Percentiles rank a stretch among this genome's conserved stretches.
These are phyloP conservation scores for Blechomonas ayalai DNA, from an alignment of 208 protist species.

Conservation along the genomic window DNA sequence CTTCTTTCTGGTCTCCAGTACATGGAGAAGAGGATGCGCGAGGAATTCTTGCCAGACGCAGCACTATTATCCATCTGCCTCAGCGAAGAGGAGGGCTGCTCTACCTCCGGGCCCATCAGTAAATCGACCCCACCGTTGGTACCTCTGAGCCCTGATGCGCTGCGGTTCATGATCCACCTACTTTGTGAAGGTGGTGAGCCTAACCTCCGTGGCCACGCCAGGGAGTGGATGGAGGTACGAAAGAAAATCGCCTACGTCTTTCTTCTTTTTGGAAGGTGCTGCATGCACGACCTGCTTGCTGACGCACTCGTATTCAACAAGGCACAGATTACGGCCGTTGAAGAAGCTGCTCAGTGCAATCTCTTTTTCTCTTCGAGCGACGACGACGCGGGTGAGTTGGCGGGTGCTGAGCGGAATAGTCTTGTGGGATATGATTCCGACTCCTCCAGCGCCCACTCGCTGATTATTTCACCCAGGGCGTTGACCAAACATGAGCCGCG, in stretches of 20 bases:
- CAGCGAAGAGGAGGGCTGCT: too few species aligned
- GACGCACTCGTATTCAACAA: conserved; percentile 25
- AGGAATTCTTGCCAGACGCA: too few species aligned
- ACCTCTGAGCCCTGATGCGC: conserved; percentile 2
- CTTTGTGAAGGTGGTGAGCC: background rate
- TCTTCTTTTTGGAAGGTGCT: conserved; percentile 11
- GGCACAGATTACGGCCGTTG: conserved; percentile 1
- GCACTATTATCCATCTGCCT: too few species aligned
- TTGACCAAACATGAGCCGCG: too few species aligned
- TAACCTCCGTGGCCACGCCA: background rate
- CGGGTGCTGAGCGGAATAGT: too few species aligned
- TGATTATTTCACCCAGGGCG: too few species aligned
- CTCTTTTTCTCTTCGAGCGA: too few species aligned
- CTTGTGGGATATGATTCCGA: too few species aligned
- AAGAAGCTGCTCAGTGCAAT: conserved; percentile 4
- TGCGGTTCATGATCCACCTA: conserved; percentile 5
- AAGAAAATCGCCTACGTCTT: conserved; percentile 38
- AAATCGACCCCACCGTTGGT: background rate
- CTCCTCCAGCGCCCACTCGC: too few species aligned
- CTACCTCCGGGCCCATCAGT: too few species aligned
- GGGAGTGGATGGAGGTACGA: conserved; percentile 9
- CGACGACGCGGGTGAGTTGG: too few species aligned
- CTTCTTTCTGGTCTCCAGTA: background rate
- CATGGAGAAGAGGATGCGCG: too few species aligned
- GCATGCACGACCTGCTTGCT: conserved; percentile 19